Conservation (phyloP, 345 rosid genomes). For the Clausena lansium region DNA sequence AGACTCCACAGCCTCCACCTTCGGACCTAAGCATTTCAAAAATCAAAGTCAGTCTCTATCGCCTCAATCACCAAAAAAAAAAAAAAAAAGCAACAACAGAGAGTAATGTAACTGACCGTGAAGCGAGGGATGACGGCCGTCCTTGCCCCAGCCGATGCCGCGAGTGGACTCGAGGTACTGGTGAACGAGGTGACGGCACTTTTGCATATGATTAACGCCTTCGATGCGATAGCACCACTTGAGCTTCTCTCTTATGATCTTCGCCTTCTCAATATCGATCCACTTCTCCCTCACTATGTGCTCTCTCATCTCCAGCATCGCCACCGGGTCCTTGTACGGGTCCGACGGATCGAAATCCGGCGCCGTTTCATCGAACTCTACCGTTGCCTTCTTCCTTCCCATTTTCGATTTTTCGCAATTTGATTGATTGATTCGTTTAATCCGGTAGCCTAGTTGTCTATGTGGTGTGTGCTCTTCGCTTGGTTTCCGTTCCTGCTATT, state of each 20-base stretch:
- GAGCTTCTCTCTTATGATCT: conserved; percentile 86
- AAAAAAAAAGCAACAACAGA: not conserved
- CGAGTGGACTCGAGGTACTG: conserved; percentile 97
- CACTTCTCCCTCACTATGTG: conserved; percentile 93
- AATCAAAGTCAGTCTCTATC: conserved; percentile 2
- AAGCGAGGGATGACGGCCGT: conserved; percentile 83
- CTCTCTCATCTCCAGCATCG: conserved; percentile 98
- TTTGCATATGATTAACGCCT: conserved; percentile 95
- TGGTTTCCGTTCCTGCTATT: not conserved
- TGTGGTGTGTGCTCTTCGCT: not conserved
- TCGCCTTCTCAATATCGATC: conserved; percentile 98
- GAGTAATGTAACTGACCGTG: conserved; percentile 51
- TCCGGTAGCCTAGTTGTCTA: not conserved
- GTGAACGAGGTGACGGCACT: conserved; percentile 88
- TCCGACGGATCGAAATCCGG: conserved; percentile 91
- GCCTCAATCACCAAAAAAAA: not conserved
- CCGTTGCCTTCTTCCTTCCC: conserved; percentile 91
- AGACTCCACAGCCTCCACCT: conserved; percentile 50
- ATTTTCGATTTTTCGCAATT: conserved; percentile 21
- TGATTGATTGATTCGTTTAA: not conserved
- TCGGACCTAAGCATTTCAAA: conserved; percentile 45
- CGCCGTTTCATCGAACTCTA: conserved; percentile 93
- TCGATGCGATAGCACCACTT: conserved; percentile 98
- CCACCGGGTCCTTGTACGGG: conserved; percentile 98
- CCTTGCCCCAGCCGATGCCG: conserved; percentile 99